Evolutionary conservation across 2,329 filamentous ascomycete genomes (phyloP).

Genomic region (Metarhizium anisopliae): DNA sequence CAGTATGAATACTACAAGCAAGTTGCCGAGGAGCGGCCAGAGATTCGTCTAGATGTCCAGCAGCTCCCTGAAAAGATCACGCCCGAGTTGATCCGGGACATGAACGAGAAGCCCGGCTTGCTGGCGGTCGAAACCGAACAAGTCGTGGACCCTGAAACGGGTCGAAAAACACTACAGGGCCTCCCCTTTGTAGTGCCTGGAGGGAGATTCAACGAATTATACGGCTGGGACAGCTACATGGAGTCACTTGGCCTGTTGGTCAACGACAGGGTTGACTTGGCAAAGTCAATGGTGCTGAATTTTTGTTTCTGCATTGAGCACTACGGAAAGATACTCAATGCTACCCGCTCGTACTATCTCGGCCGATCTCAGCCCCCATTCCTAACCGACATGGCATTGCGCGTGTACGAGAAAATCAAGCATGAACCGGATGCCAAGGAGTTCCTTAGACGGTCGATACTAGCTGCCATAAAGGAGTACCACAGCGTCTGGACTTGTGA

Average conservation of each 20-base stretch:
- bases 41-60: constrained; percentile 80
- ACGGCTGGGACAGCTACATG: constrained; percentile 99
- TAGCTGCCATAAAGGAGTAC: constrained; percentile 96
- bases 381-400: constrained; percentile 91
- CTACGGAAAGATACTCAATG: constrained; percentile 97
- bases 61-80: constrained; percentile 70
- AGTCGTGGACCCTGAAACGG: constrained; percentile 49
- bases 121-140: constrained; percentile 86
- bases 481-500: constrained; percentile 77
- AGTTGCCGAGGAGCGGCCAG: constrained; percentile 68
- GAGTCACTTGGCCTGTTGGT: constrained; percentile 82
- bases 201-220: constrained; percentile 94
- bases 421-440: constrained; percentile 71
- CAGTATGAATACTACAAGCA: constrained; percentile 84
- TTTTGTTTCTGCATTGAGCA: constrained; percentile 98
- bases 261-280: constrained; percentile 76
- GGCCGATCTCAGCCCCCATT: constrained; percentile 92
- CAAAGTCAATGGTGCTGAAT: constrained; percentile 90
- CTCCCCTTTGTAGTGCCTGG: constrained; percentile 96
- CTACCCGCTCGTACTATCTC: constrained; percentile 92
- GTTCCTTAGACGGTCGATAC: constrained; percentile 69
- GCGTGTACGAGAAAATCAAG: constrained; percentile 89
- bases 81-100: constrained; percentile 67
- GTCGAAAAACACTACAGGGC: constrained; percentile 64
- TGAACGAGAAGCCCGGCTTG: constrained; percentile 82